Conservation (phyloP, 495 filamentous ascomycete genomes). For the Penicillium turbatum region DNA sequence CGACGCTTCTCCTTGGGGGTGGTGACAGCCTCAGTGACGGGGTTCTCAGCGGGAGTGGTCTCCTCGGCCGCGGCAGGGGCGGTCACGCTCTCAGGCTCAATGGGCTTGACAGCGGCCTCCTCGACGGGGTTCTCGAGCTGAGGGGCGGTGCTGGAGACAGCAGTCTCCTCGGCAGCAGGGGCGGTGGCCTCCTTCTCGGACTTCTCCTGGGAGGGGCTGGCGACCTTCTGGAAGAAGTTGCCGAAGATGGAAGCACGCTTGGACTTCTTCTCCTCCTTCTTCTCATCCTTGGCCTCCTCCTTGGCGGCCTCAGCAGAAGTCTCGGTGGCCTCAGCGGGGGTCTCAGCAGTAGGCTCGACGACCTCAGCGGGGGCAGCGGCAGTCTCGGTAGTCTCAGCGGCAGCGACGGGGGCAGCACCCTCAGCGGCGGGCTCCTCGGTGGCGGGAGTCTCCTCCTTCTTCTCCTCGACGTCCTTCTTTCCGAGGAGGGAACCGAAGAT, state of each 20-base stretch:
- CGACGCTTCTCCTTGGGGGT: slow-evolving; percentile 51
- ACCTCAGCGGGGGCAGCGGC: slow-evolving; percentile 30
- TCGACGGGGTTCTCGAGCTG: slow-evolving; percentile 50
- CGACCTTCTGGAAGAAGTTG: slow-evolving; percentile 53
- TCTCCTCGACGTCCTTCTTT: slow-evolving; percentile 66
- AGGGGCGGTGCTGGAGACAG: slow-evolving; percentile 47
- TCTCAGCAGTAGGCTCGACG: slow-evolving; percentile 22
- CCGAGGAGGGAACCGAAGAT: slow-evolving; percentile 73
- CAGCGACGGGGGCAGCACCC: background rate
- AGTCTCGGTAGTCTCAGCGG: slow-evolving; percentile 22
- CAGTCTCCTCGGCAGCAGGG: slow-evolving; percentile 37
- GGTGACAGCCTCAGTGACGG: slow-evolving; percentile 30
- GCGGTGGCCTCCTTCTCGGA: slow-evolving; percentile 48
- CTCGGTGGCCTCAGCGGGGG: slow-evolving; percentile 22
- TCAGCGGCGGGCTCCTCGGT: slow-evolving; percentile 10
- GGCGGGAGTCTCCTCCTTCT: slow-evolving; percentile 46
- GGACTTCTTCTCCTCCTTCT: slow-evolving; percentile 41
- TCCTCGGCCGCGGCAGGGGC: slow-evolving; percentile 42
- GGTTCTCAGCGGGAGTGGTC: slow-evolving; percentile 33
- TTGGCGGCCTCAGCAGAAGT: slow-evolving; percentile 29
- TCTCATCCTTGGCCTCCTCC: slow-evolving; percentile 36
- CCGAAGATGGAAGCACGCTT: slow-evolving; percentile 53
- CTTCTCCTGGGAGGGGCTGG: slow-evolving; percentile 51
- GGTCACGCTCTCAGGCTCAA: slow-evolving; percentile 43
- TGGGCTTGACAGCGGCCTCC: slow-evolving; percentile 39